A percentile compares a stretch with the other conserved stretches of the same genome.
Conservation (phyloP, 768 basidiomycete genomes). For the Boletus tylopilopsis region DNA sequence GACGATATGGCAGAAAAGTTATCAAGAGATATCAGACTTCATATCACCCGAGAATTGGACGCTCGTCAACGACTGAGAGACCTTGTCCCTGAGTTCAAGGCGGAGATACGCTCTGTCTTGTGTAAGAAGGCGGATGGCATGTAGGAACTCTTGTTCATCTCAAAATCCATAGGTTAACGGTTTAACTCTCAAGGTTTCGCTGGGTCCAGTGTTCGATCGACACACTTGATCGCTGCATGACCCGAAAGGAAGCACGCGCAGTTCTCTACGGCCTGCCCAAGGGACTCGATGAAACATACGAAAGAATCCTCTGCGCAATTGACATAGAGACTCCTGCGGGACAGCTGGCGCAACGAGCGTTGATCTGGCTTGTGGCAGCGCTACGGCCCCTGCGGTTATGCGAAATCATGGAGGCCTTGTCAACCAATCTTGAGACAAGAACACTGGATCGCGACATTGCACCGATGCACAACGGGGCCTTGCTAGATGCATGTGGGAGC, state of each 20-base stretch:
- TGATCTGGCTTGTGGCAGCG: slow-evolving; percentile 1
- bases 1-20: background rate
- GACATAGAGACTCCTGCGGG: background rate
- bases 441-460: background rate
- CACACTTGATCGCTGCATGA: background rate
- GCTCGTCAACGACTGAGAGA: background rate
- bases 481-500: slow-evolving; percentile 9
- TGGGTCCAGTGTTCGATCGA: slow-evolving; percentile 4
- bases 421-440: background rate
- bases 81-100: background rate
- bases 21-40: background rate
- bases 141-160: background rate
- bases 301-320: slow-evolving; percentile 1
- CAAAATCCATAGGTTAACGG: background rate
- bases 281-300: slow-evolving; percentile 3
- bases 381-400: background rate
- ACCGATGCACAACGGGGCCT: slow-evolving; percentile 3
- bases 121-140: slow-evolving; percentile 1
- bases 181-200: background rate
- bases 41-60: background rate
- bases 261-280: background rate
- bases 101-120: background rate
- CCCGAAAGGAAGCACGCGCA: background rate
- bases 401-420: slow-evolving; percentile 2
- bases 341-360: background rate